Percentiles rank a stretch among this genome's conserved stretches.
Evolutionary conservation across 1,139 yeast genomes (phyloP).

Genomic region (Geotrichum cucujoidarum): DNA sequence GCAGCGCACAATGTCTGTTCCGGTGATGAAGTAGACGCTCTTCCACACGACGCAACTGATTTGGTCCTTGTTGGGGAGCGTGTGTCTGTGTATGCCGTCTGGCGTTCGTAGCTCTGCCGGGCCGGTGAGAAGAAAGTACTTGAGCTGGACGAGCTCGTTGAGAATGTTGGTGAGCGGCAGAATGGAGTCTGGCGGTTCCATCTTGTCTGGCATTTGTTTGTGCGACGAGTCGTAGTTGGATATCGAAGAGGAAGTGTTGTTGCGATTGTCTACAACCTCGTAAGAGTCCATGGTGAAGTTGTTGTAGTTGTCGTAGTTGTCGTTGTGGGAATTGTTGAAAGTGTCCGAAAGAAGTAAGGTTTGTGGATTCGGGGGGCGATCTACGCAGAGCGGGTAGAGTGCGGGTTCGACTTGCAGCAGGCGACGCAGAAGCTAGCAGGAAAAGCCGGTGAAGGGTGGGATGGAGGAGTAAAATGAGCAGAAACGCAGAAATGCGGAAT

Average conservation of each 20-base stretch:
- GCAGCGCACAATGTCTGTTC: slow-evolving; percentile 93
- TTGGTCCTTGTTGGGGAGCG: slow-evolving; percentile 80
- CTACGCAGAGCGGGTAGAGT: not conserved
- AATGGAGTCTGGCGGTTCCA: slow-evolving; percentile 9
- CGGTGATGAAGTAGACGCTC: slow-evolving; percentile 82
- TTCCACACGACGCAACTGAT: slow-evolving; percentile 94
- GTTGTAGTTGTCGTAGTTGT: too few species aligned
- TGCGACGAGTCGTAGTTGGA: not conserved
- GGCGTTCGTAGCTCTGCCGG: slow-evolving; percentile 17
- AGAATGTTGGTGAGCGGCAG: slow-evolving; percentile 15
- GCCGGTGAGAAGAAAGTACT: slow-evolving; percentile 18
- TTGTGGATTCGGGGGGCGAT: too few species aligned
- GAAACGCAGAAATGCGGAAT: too few species aligned
- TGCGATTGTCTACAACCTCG: not conserved
- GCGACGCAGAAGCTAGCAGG: too few species aligned
- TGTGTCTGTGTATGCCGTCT: slow-evolving; percentile 37
- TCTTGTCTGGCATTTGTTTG: not conserved
- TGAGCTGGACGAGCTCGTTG: slow-evolving; percentile 17
- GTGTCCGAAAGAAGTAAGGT: too few species aligned
- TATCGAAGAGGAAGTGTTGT: not conserved
- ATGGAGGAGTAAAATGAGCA: too few species aligned
- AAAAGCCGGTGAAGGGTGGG: too few species aligned
- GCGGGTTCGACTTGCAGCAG: not conserved
- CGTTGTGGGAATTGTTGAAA: too few species aligned
- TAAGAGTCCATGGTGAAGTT: not conserved